These are phyloP conservation scores for Garcia nutans DNA, from an alignment of 345 rosid genomes.

Conservation along the genomic window DNA sequence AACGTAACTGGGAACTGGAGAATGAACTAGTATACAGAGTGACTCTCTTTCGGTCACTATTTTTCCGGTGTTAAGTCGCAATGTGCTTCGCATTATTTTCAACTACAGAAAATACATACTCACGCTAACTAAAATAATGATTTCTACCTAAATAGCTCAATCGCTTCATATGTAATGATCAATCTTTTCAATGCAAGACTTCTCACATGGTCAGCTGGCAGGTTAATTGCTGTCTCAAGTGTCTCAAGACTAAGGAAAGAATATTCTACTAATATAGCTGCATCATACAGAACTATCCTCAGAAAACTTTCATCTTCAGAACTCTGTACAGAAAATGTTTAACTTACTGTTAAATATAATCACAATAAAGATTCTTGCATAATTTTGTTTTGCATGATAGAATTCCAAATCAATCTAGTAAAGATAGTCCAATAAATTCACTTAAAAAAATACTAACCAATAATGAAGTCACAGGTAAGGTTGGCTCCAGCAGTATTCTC, in stretches of 20 bases:
- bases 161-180: constrained; percentile 47
- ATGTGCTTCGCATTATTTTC: not conserved
- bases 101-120: not conserved
- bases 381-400: not conserved
- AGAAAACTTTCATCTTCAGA: constrained; percentile 38
- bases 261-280: constrained; percentile 49
- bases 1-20: constrained; percentile 35
- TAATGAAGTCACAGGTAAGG: too few species aligned
- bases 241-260: constrained; percentile 40
- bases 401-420: not conserved
- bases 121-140: not conserved
- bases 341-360: not conserved
- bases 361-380: not conserved
- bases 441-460: constrained; percentile 40
- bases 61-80: constrained; percentile 32
- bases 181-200: constrained; percentile 47
- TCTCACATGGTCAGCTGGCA: constrained; percentile 30
- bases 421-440: not conserved
- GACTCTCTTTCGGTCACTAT: constrained; percentile 47
- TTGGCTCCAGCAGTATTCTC: constrained; percentile 44
- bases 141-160: constrained; percentile 48
- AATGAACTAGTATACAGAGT: constrained; percentile 40
- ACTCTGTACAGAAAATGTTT: constrained; percentile 37
- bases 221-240: constrained; percentile 24
- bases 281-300: constrained; percentile 49